Conservation (phyloP, 176 grass and related monocot species). For the Oryza coarctata region DNA sequence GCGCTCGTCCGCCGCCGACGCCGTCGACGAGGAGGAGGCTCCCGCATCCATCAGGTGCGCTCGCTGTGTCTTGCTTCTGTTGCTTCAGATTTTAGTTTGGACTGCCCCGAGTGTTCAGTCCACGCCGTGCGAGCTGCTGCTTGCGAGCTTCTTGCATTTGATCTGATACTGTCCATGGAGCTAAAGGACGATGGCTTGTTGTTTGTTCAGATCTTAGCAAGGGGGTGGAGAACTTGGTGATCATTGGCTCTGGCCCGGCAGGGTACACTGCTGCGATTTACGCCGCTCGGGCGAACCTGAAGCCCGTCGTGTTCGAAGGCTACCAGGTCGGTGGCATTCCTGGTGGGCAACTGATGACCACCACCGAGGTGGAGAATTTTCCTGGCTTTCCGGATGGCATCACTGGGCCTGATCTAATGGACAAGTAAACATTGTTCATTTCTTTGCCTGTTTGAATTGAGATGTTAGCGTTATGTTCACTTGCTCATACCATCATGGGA, state of each 20-base stretch:
- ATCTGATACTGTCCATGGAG: background rate
- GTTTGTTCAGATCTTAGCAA: slow-evolving; percentile 41
- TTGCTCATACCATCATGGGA: background rate
- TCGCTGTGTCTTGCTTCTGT: background rate
- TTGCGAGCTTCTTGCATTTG: background rate
- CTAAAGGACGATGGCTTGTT: background rate
- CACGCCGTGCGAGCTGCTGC: background rate
- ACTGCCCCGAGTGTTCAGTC: background rate
- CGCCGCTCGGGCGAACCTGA: slow-evolving; percentile 89
- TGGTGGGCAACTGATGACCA: slow-evolving; percentile 97
- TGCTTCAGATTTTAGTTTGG: background rate
- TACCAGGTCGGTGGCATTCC: slow-evolving; percentile 91
- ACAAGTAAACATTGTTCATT: slow-evolving; percentile 50
- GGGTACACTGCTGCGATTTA: slow-evolving; percentile 96
- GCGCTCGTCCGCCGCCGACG: slow-evolving; percentile 22
- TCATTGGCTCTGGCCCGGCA: slow-evolving; percentile 90
- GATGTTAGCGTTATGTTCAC: background rate
- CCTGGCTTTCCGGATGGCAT: slow-evolving; percentile 94
- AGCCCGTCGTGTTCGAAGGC: slow-evolving; percentile 91
- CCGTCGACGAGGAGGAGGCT: slow-evolving; percentile 49
- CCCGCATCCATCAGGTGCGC: slow-evolving; percentile 33
- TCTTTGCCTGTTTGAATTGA: background rate
- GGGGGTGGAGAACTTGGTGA: slow-evolving; percentile 92
- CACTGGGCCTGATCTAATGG: slow-evolving; percentile 97
- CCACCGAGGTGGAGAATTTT: slow-evolving; percentile 96